phyloP scores from a whole-genome alignment of 495 filamentous ascomycete species.

The Penicillium pancosmium region DNA sequence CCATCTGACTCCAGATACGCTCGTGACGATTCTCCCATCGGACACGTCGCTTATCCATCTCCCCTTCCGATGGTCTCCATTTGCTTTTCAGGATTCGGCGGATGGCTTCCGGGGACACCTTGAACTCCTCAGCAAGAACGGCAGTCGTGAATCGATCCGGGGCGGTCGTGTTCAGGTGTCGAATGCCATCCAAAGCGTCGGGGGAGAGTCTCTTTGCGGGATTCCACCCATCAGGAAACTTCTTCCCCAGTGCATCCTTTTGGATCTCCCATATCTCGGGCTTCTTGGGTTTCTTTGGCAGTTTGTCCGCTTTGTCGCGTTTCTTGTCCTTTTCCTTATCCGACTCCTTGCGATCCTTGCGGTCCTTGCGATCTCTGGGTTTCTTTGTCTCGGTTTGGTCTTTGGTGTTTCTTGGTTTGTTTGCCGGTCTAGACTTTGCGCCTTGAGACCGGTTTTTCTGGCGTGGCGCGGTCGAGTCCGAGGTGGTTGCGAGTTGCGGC shows the following conservation, averaged over 20 bases:
- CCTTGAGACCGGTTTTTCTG: not conserved
- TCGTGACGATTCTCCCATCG: constrained; percentile 82
- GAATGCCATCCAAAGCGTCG: constrained; percentile 85
- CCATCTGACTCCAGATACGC: constrained; percentile 73
- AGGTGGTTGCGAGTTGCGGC: not conserved
- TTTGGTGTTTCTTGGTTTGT: not conserved
- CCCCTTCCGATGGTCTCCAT: constrained; percentile 71
- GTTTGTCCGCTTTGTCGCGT: constrained; percentile 10
- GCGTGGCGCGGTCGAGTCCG: not conserved
- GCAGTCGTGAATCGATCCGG: constrained; percentile 75
- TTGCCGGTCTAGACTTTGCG: not conserved
- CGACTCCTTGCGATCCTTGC: not conserved
- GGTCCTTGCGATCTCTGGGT: not conserved
- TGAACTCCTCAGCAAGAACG: constrained; percentile 76
- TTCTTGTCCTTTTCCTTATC: constrained; percentile 18
- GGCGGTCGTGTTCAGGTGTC: constrained; percentile 71
- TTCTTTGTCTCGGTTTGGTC: not conserved
- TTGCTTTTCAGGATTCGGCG: constrained; percentile 82
- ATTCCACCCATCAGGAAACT: constrained; percentile 77
- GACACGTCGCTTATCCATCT: constrained; percentile 59
- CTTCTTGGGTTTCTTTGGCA: constrained; percentile 30
- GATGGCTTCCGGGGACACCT: constrained; percentile 83
- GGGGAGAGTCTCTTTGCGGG: constrained; percentile 87
- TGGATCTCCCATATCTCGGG: constrained; percentile 69
- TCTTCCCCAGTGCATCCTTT: constrained; percentile 66